A percentile compares a stretch with the other conserved stretches of the same genome.
phyloP scores from a whole-genome alignment of 2,329 filamentous ascomycete genomes.

The Fusarium nygamai region DNA sequence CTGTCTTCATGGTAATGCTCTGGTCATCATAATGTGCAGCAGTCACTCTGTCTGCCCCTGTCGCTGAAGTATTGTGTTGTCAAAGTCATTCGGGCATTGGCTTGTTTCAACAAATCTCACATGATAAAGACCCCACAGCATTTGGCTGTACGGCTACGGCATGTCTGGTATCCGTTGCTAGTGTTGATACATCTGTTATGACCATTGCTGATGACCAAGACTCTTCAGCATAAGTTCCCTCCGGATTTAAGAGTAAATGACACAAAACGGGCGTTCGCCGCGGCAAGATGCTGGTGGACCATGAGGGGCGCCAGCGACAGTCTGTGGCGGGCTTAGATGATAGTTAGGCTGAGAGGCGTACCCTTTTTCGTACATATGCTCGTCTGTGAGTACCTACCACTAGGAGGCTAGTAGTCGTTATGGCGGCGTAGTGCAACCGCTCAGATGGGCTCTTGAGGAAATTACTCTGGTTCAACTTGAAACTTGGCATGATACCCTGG shows the following conservation, averaged over 20 bases:
- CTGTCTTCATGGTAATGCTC: neutral
- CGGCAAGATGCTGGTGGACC: slow-evolving; percentile 32
- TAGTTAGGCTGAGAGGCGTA: slow-evolving; percentile 27
- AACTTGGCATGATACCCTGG: slow-evolving; percentile 20
- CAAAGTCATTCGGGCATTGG: neutral
- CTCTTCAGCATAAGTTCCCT: slow-evolving; percentile 20
- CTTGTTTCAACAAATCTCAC: slow-evolving; percentile 10
- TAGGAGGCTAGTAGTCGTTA: slow-evolving; percentile 6
- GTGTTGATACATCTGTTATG: neutral
- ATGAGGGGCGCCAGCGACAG: slow-evolving; percentile 19
- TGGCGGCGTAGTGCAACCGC: neutral
- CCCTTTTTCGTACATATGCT: slow-evolving; percentile 18
- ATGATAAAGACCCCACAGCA: neutral
- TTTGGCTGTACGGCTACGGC: neutral
- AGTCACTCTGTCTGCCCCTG: neutral
- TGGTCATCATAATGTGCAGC: neutral
- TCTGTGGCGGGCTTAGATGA: slow-evolving; percentile 33
- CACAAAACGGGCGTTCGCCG: slow-evolving; percentile 40
- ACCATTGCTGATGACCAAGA: neutral
- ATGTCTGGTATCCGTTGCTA: neutral
- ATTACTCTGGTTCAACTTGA: slow-evolving; percentile 31
- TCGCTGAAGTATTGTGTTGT: neutral
- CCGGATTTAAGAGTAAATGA: slow-evolving; percentile 15
- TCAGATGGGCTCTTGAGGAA: slow-evolving; percentile 13
- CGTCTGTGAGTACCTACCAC: slow-evolving; percentile 6